Conservation (phyloP, 2,329 filamentous ascomycete genomes). For the Alternaria longipes region DNA sequence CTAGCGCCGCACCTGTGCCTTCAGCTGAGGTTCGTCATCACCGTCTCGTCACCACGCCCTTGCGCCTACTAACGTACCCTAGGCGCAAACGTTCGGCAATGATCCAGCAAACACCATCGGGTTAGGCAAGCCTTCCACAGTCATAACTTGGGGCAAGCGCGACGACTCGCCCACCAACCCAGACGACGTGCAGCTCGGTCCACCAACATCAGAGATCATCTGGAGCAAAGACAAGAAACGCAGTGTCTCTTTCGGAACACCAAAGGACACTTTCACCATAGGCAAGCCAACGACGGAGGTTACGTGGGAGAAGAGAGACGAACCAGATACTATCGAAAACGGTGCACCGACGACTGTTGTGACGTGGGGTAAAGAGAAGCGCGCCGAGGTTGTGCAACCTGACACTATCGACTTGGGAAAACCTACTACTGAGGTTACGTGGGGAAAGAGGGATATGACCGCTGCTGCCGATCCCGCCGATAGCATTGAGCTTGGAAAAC, state of each 20-base stretch:
- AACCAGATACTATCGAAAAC: background rate
- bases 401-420: background rate
- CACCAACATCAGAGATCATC: slow-evolving; percentile 25
- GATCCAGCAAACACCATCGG: slow-evolving; percentile 22
- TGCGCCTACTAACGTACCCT: background rate
- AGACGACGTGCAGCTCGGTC: slow-evolving; percentile 26
- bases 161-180: background rate
- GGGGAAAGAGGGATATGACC: slow-evolving; percentile 11
- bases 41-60: background rate
- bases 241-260: background rate
- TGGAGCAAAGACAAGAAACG: slow-evolving; percentile 30
- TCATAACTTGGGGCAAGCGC: slow-evolving; percentile 28
- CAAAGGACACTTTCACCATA: slow-evolving; percentile 11
- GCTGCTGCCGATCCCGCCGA: slow-evolving; percentile 6
- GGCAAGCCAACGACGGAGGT: slow-evolving; percentile 4
- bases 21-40: slow-evolving; percentile 28
- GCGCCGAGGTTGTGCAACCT: background rate
- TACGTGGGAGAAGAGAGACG: slow-evolving; percentile 7
- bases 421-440: slow-evolving; percentile 15
- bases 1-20: slow-evolving; percentile 35
- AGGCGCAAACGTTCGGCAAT: slow-evolving; percentile 13
- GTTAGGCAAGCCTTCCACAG: slow-evolving; percentile 27
- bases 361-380: slow-evolving; percentile 11
- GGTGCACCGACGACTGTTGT: background rate
- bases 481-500: slow-evolving; percentile 12